Base-by-base conservation (phyloP, 2,329 filamentous ascomycete species). In the Talaromyces sp. region DNA sequence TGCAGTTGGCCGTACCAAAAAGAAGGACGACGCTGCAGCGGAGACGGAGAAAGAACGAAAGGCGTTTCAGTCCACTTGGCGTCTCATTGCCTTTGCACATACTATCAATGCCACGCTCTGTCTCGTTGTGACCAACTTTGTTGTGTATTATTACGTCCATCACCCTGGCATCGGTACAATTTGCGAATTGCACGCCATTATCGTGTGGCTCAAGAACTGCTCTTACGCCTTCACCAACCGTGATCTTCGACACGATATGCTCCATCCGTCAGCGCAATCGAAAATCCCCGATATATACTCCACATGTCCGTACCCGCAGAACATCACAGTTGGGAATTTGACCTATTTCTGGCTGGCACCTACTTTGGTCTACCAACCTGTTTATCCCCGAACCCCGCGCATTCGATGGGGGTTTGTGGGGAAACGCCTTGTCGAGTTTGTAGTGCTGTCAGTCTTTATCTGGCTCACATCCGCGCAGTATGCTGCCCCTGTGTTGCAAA, bases 311-410 rank as follows among this genome's bases (percentile, higher is more conserved):
- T 99, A 99, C 72, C 95, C 95, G 0, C 77, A 85, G 54, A 99
- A 98, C 74, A 90, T 99, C 74, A 96, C 92, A 3, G 82, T 97
- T 66, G 78, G 82, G 56, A 99, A 98, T 72, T 80, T 99, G 27
- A 86, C 85, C 61, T 99, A 98, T 77, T 99, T 99, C 75, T 98
- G 95, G 93, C 93, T 93, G 87, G 95, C 93, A 0, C 95, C 95
- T 0, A 99, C 95, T 0, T 82, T 99, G 57, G 89, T 98, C 51
- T 99, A 99, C 74, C 95, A 99, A 78, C 95, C 95, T 1, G 91
- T 95, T 14, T 99, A 99, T 73, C 95, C 95, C 21, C 89, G 93
- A 50, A 92, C 90, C 6, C 80, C 86, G 9, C 84, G 83, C 60
- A 90, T 97, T 67, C 85, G 95, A 64, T 97, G 93, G 92, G 73